Percentiles rank a stretch among this genome's conserved stretches.
Evolutionary conservation across 2,329 filamentous ascomycete genomes (phyloP).

Genomic region (Talaromyces sp.): DNA sequence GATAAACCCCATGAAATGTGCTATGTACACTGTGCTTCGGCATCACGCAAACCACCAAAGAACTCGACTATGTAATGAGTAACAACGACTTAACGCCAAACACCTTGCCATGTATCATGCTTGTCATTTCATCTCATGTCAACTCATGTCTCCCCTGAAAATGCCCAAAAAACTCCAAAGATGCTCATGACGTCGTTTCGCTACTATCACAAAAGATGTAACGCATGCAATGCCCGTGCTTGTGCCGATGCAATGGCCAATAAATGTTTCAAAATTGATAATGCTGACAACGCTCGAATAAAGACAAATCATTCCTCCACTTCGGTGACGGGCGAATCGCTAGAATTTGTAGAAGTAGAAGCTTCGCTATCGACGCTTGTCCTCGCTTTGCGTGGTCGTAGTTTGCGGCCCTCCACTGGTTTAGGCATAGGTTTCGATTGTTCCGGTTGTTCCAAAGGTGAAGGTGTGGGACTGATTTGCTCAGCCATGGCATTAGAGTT

Average conservation of each 20-base stretch:
- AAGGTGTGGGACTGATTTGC: constrained; percentile 11
- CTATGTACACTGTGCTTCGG: constrained; percentile 6
- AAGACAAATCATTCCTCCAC: neutral
- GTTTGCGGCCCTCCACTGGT: constrained; percentile 4
- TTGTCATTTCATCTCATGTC: neutral
- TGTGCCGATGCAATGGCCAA: neutral
- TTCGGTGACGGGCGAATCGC: neutral
- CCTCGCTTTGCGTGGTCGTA: constrained; percentile 12
- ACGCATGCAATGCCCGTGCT: constrained; percentile 5
- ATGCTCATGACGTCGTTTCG: constrained; percentile 12
- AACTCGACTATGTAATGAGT: constrained; percentile 1
- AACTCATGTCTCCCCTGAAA: constrained; percentile 10
- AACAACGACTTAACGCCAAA: constrained; percentile 12
- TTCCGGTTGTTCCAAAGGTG: neutral
- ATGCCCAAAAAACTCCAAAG: constrained; percentile 15
- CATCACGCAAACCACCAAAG: neutral
- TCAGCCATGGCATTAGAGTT: constrained; percentile 25
- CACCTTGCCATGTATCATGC: constrained; percentile 17
- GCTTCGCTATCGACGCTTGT: neutral
- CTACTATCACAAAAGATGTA: neutral
- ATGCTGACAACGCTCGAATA: constrained; percentile 5
- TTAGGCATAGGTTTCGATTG: neutral
- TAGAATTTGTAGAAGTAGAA: neutral
- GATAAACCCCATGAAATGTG: neutral
- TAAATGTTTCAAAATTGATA: neutral